Base-by-base conservation (phyloP, 2,329 filamentous ascomycete species). In the Juglanconis sp. region DNA sequence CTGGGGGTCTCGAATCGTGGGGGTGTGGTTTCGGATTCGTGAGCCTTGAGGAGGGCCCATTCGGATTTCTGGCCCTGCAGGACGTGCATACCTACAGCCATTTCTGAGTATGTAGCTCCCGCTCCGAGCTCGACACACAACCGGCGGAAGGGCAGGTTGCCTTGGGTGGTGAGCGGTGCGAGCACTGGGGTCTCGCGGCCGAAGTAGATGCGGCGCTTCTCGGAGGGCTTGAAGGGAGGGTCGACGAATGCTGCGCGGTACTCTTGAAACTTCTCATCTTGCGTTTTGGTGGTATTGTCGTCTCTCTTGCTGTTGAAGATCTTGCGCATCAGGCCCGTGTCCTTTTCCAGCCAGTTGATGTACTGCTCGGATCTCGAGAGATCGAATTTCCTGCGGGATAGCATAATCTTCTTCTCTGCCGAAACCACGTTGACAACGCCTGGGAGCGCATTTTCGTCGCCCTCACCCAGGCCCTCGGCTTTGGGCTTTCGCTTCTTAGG, bases 131-230 rank as follows among this genome's bases (percentile, higher is more conserved):
- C 89, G 11, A 92, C 88, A 70, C 93, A 97, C 35, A 99, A 84
- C 53, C 95, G 86, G 59, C 95, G 88, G 79, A 96, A 99, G 1
- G 95, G 95, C 52, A 98, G 81, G 69, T 99, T 99, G 50, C 95
- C 95, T 76, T 98, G 95, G 0, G 95, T 99, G 1, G 95, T 99
- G 53, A 99, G 81, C 40, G 95, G 95, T 4, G 95, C 95, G n/a
- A 99, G 80, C 10, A 93, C 86, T 0, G 95, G 95, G 1, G 95
- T 99, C 73, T 98, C 94, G 1, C 88, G 86, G 5, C 93, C 93
- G 74, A 98, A 98, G 76, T 99, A 98, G 59, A 99, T 81, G 54
- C 88, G 87, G 60, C 95, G 86, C 79, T 99, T 99, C 77, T 99
- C 95, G 0, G 94, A 97, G 1, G 95, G 87, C 69, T 89, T 85